Evolutionary conservation across 352 stramenopile species (phyloP).

Genomic region (Globisporangium nunn): DNA sequence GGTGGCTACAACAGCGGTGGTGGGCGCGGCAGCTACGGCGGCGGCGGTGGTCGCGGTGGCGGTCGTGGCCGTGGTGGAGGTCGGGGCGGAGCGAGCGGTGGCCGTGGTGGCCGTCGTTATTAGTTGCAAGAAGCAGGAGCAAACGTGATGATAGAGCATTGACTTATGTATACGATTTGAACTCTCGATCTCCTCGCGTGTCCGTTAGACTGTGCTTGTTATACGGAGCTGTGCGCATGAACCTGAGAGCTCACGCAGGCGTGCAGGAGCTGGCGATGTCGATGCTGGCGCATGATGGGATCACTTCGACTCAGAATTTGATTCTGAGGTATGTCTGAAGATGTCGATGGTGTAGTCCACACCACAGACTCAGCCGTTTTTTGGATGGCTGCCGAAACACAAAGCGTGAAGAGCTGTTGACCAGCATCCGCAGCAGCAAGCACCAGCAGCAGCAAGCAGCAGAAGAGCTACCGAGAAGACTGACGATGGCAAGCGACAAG

Average conservation of each 20-base stretch:
- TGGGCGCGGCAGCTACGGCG: slow-evolving; percentile 21
- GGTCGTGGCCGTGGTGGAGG: neutral
- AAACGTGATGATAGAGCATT: neutral
- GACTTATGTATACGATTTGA: neutral
- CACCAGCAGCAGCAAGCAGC: neutral
- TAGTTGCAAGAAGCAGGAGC: neutral
- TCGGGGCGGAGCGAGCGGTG: neutral
- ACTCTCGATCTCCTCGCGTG: too few relatives aligned
- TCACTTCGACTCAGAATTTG: too few relatives aligned
- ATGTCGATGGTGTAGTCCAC: too few relatives aligned
- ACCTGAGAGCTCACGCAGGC: too few relatives aligned
- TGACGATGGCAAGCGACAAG: neutral
- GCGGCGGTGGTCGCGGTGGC: slow-evolving; percentile 12
- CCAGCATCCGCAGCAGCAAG: neutral
- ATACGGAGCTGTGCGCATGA: too few relatives aligned
- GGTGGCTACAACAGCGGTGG: slow-evolving; percentile 29
- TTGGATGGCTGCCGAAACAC: neutral
- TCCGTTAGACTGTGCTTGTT: too few relatives aligned
- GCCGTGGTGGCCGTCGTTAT: slow-evolving; percentile 2
- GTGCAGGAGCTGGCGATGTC: too few relatives aligned
- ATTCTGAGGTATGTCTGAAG: too few relatives aligned
- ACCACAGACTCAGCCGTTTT: neutral
- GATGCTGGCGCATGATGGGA: too few relatives aligned
- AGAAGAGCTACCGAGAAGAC: neutral
- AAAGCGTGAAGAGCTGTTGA: neutral